A percentile compares a stretch with the other conserved stretches of the same genome.
Conservation (phyloP, 257 asterid genomes). For the Gentiana dahurica region DNA sequence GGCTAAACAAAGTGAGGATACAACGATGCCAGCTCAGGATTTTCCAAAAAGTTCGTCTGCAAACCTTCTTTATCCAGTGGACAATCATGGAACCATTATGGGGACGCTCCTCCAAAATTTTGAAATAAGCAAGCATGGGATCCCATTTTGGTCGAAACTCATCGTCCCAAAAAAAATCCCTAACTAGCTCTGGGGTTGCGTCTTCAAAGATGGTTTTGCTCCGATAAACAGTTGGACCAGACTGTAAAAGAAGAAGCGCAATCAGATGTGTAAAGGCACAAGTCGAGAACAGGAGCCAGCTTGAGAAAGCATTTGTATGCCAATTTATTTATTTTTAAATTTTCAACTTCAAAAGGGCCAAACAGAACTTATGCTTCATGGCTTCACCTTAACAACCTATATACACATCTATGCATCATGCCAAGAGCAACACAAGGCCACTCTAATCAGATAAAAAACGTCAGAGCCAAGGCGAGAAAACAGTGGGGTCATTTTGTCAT, state of each 20-base stretch:
- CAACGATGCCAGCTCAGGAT: slow-evolving; percentile 1
- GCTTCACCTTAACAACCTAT: not conserved
- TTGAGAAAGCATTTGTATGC: not conserved
- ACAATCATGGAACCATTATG: slow-evolving; percentile 57
- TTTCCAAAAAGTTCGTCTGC: slow-evolving; percentile 1
- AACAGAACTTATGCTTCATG: not conserved
- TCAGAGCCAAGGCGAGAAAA: no score
- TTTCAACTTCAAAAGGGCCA: not conserved
- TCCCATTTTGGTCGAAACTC: slow-evolving; percentile 83
- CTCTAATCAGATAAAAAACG: no score
- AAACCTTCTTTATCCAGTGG: slow-evolving; percentile 86
- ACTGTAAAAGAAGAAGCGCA: slow-evolving; percentile 28
- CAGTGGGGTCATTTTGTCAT: no score
- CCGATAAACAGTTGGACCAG: slow-evolving; percentile 50
- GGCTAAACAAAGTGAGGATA: not conserved
- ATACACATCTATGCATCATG: no score
- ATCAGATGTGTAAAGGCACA: not conserved
- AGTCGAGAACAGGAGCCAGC: not conserved
- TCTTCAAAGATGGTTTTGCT: slow-evolving; percentile 80
- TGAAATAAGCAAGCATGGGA: slow-evolving; percentile 55
- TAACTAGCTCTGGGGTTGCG: slow-evolving; percentile 70
- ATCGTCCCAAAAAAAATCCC: slow-evolving; percentile 93
- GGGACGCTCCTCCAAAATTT: slow-evolving; percentile 62
- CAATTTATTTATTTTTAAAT: not conserved
- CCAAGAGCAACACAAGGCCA: no score